Conservation (phyloP, 202 grass and related monocot genomes). For the Hordeum pubiflorum region DNA sequence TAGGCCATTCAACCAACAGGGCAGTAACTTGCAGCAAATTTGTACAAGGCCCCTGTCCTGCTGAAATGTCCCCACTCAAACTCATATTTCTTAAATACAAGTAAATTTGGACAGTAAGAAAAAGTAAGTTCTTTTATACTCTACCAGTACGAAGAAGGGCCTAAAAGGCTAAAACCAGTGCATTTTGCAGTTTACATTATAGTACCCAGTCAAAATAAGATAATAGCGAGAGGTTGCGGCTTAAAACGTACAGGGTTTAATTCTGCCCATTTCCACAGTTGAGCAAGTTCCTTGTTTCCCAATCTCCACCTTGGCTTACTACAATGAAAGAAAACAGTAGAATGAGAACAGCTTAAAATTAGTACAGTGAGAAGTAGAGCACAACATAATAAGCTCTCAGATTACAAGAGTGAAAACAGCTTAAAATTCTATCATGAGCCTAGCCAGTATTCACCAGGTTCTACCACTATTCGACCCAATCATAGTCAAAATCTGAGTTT, state of each 20-base stretch:
- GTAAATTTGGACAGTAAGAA: neutral
- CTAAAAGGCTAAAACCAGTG: neutral
- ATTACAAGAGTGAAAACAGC: neutral
- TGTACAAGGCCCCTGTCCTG: neutral
- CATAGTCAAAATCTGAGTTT: too few relatives aligned
- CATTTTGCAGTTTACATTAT: slow-evolving; percentile 10
- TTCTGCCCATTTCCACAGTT: slow-evolving; percentile 98
- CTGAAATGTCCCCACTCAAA: neutral
- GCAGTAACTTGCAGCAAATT: neutral
- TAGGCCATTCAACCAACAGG: neutral
- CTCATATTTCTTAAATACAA: neutral
- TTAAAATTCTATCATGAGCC: neutral
- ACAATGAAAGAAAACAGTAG: slow-evolving; percentile 11
- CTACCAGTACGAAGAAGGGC: neutral
- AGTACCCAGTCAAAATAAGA: neutral
- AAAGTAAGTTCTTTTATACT: neutral
- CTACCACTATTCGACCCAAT: too few relatives aligned
- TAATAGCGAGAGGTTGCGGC: neutral
- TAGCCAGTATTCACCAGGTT: neutral
- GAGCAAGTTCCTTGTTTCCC: slow-evolving; percentile 89
- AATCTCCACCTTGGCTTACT: slow-evolving; percentile 87
- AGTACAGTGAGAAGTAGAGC: neutral
- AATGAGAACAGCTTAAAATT: neutral
- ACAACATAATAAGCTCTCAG: neutral
- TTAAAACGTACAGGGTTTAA: slow-evolving; percentile 78